A percentile compares a stretch with the other conserved stretches of the same genome.
These are phyloP conservation scores for Bipolaris victoriae DNA, from an alignment of 2,329 filamentous ascomycete genomes.

Conservation along the genomic window DNA sequence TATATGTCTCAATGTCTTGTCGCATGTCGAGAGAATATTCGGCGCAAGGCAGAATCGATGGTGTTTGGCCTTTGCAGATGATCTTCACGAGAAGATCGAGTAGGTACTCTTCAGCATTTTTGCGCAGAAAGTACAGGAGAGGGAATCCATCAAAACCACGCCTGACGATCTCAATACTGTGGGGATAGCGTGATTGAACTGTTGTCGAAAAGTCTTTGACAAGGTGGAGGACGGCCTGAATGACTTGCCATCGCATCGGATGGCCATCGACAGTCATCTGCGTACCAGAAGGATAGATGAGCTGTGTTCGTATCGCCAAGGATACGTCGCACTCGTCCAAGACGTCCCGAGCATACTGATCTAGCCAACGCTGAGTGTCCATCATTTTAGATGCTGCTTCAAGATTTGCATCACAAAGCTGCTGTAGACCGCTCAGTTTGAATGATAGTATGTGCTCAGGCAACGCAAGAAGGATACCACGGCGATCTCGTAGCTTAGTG, in stretches of 20 bases:
- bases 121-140: conserved; percentile 61
- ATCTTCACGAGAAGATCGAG: conserved; percentile 36
- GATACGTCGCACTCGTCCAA: conserved; percentile 65
- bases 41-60: conserved; percentile 33
- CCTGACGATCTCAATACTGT: conserved; percentile 58
- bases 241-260: conserved; percentile 49
- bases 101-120: conserved; percentile 44
- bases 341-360: conserved; percentile 61
- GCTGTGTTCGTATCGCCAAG: conserved; percentile 51
- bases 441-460: conserved; percentile 72
- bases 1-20: conserved; percentile 41
- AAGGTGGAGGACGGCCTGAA: conserved; percentile 46
- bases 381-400: conserved; percentile 58
- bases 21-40: conserved; percentile 20
- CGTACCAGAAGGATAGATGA: conserved; percentile 54
- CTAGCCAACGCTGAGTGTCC: conserved; percentile 58
- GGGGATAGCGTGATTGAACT: conserved; percentile 51
- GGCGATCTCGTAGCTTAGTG: conserved; percentile 48
- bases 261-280: conserved; percentile 51
- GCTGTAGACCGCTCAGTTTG: conserved; percentile 66
- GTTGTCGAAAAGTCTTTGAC: conserved; percentile 33
- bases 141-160: conserved; percentile 55
- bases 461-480: conserved; percentile 64
- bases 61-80: conserved; percentile 39
- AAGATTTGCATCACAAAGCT: conserved; percentile 56